Evolutionary conservation across 148 eudicot species (phyloP).

Genomic region (Chenopodium formosanum): DNA sequence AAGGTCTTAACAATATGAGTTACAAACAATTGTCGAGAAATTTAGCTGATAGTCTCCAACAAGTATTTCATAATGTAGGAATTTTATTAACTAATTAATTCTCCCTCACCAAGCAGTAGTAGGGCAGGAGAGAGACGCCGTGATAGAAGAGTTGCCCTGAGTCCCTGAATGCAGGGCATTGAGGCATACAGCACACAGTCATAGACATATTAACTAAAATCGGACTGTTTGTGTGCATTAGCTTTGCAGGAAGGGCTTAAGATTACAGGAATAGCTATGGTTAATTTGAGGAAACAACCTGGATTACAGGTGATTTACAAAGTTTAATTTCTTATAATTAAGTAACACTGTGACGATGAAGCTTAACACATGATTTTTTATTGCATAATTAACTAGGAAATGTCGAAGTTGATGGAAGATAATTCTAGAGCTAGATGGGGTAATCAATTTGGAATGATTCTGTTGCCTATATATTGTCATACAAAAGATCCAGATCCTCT

Average conservation of each 20-base stretch:
- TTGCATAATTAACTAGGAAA: slow-evolving; percentile 6
- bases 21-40: not conserved
- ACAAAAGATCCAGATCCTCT: slow-evolving; percentile 39
- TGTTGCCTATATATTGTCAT: slow-evolving; percentile 55
- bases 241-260: slow-evolving; percentile 38
- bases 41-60: no score
- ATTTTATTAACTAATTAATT: no score
- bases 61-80: no score
- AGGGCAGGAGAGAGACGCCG: no score
- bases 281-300: slow-evolving; percentile 54
- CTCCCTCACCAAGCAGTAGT: not conserved
- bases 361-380: not conserved
- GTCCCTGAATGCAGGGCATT: no score
- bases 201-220: no score
- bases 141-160: no score
- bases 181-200: no score
- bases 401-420: slow-evolving; percentile 28
- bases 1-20: no score
- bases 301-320: slow-evolving; percentile 50
- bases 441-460: slow-evolving; percentile 58
- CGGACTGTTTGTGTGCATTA: not conserved
- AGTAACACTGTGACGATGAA: no score
- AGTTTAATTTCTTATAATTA: not conserved
- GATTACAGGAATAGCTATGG: slow-evolving; percentile 63
- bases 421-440: slow-evolving; percentile 42